These are phyloP conservation scores for Hyphopichia fennica DNA, from an alignment of 1,139 yeast species.

Conservation along the genomic window DNA sequence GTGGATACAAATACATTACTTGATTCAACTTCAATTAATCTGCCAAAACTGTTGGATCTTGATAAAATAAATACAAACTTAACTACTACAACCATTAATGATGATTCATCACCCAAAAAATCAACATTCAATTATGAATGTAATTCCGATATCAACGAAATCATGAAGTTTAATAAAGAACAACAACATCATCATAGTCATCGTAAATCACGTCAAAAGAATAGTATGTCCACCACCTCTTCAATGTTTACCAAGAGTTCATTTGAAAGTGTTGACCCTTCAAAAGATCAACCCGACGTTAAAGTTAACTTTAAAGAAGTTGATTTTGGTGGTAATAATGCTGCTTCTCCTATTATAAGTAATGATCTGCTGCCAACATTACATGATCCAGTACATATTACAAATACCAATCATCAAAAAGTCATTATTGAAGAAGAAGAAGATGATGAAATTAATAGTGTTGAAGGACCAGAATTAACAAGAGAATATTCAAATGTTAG, in stretches of 20 bases:
- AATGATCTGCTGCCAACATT: not conserved
- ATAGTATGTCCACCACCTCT: not conserved
- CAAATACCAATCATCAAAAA: not conserved
- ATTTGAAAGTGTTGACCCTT: not conserved
- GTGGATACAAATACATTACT: not conserved
- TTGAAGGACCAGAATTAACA: constrained; percentile 4
- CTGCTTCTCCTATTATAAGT: not conserved
- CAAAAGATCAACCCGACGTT: constrained; percentile 5
- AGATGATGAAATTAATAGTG: constrained; percentile 4
- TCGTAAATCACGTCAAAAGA: constrained; percentile 1
- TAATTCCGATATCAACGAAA: constrained; percentile 15
- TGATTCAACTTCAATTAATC: not conserved
- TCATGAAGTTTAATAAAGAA: constrained; percentile 14
- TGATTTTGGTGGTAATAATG: constrained; percentile 5
- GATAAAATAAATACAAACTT: not conserved
- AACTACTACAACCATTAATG: too few relatives aligned
- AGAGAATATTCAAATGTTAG: constrained; percentile 21
- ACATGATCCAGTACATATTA: constrained; percentile 3
- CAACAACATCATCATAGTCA: constrained; percentile 7
- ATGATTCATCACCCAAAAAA: not conserved
- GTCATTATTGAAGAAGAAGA: constrained; percentile 3
- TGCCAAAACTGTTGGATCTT: not conserved
- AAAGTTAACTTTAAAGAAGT: constrained; percentile 10
- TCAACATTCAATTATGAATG: constrained; percentile 8
- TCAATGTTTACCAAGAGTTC: not conserved